Percentiles rank a stretch among this genome's conserved stretches.
These are phyloP conservation scores for Cenchrus purpureus DNA, from an alignment of 176 grass and related monocot species.

Conservation along the genomic window DNA sequence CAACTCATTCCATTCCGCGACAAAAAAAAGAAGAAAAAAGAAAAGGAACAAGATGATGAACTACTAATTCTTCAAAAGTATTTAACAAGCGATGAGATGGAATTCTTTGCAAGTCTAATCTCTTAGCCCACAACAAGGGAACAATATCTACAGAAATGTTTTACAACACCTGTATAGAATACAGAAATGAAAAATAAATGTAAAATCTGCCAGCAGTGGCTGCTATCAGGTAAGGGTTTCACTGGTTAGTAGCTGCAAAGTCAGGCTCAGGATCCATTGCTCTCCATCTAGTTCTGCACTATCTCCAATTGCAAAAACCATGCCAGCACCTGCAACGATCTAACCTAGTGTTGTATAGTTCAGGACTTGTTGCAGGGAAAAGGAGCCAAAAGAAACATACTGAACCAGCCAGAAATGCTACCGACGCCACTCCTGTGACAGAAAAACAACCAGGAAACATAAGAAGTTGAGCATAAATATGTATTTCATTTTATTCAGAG, in stretches of 20 bases:
- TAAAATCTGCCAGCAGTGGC: not conserved
- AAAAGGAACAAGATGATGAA: too few species aligned
- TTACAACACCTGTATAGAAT: not conserved
- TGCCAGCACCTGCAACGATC: slow-evolving; percentile 83
- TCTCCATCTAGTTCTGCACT: slow-evolving; percentile 30
- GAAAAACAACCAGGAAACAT: slow-evolving; percentile 16
- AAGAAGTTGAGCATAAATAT: slow-evolving; percentile 12
- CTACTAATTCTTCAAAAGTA: not conserved
- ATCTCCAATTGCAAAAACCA: slow-evolving; percentile 69
- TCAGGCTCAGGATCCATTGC: not conserved
- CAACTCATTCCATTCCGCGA: too few species aligned
- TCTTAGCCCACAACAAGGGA: not conserved
- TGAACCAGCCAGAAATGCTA: slow-evolving; percentile 68
- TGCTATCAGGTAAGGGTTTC: not conserved
- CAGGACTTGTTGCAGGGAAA: slow-evolving; percentile 67
- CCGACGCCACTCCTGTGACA: slow-evolving; percentile 60
- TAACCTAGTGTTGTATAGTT: slow-evolving; percentile 58
- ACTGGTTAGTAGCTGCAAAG: not conserved
- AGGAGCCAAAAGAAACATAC: slow-evolving; percentile 68
- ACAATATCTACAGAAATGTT: slow-evolving; percentile 11
- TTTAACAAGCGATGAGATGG: not conserved
- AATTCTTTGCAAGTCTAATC: not conserved
- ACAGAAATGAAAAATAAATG: not conserved
- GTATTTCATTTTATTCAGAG: not conserved
- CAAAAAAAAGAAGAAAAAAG: too few species aligned